phyloP scores from a whole-genome alignment of 139 green algal genomes.

The Ettlia oleoabundans region DNA sequence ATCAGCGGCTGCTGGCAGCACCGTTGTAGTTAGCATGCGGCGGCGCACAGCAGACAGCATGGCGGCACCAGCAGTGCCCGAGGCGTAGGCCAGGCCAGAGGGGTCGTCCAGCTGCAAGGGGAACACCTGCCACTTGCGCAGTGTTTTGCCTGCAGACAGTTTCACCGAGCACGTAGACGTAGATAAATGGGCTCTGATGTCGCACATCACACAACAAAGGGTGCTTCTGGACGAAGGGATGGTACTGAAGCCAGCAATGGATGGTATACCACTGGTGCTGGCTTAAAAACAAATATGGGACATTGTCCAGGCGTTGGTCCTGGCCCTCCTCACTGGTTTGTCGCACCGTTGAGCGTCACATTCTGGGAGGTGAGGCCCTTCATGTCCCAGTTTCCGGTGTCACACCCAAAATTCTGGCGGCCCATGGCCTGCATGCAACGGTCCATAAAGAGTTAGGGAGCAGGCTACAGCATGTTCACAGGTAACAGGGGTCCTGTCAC shows the following conservation, averaged over 20 bases:
- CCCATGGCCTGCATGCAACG: slow-evolving; percentile 38
- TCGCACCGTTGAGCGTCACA: slow-evolving; percentile 54
- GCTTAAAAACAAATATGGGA: neutral
- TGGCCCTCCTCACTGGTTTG: neutral
- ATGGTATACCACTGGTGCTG: neutral
- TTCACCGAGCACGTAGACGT: neutral
- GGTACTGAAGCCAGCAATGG: neutral
- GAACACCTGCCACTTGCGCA: slow-evolving; percentile 53
- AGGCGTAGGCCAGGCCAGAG: neutral
- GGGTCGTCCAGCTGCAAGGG: slow-evolving; percentile 43
- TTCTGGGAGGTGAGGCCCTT: slow-evolving; percentile 60
- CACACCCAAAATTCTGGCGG: slow-evolving; percentile 55
- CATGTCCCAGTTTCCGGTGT: slow-evolving; percentile 43
- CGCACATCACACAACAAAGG: neutral
- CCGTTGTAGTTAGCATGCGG: neutral
- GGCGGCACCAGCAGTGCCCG: neutral
- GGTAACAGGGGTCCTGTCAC: neutral
- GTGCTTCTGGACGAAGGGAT: neutral
- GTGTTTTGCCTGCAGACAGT: slow-evolving; percentile 22
- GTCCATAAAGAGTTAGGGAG: neutral
- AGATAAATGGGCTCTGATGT: too few species aligned
- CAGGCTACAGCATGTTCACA: neutral
- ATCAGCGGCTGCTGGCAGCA: too few species aligned
- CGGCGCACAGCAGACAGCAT: neutral
- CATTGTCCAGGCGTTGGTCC: too few species aligned